phyloP scores from a whole-genome alignment of 2,329 filamentous ascomycete species.

The Penicillium sp. region DNA sequence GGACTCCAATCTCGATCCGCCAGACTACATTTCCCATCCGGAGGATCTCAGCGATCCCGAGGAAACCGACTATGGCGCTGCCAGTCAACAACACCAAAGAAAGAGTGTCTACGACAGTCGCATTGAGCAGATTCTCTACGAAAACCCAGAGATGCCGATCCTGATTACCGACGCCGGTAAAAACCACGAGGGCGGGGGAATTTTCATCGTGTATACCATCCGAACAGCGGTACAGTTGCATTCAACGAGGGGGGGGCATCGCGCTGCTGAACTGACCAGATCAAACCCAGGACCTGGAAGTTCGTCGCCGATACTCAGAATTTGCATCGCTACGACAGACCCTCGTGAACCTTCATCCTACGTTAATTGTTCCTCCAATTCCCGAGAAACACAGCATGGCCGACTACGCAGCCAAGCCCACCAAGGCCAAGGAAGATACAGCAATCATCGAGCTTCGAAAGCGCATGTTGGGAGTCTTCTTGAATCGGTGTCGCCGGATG shows the following conservation, averaged over 20 bases:
- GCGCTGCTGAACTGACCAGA: constrained; percentile 8
- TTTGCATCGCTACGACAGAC: constrained; percentile 89
- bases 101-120: constrained; percentile 90
- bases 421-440: constrained; percentile 94
- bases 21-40: constrained; percentile 54
- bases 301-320: constrained; percentile 91
- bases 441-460: constrained; percentile 96
- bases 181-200: constrained; percentile 84
- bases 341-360: constrained; percentile 87
- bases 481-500: constrained; percentile 92
- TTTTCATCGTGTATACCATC: constrained; percentile 97
- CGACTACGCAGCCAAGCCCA: constrained; percentile 96
- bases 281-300: constrained; percentile 75
- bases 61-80: constrained; percentile 50
- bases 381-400: constrained; percentile 99
- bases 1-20: constrained; percentile 65
- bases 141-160: constrained; percentile 85
- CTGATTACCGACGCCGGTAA: constrained; percentile 94
- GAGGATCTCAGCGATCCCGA: constrained; percentile 60
- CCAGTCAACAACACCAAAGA: constrained; percentile 50
- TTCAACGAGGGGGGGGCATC: background rate
- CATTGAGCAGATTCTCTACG: constrained; percentile 95
- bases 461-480: constrained; percentile 91
- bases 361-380: constrained; percentile 91
- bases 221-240: constrained; percentile 71